Base-by-base conservation (phyloP, 768 basidiomycete species). In the Lentinula lateritia region DNA sequence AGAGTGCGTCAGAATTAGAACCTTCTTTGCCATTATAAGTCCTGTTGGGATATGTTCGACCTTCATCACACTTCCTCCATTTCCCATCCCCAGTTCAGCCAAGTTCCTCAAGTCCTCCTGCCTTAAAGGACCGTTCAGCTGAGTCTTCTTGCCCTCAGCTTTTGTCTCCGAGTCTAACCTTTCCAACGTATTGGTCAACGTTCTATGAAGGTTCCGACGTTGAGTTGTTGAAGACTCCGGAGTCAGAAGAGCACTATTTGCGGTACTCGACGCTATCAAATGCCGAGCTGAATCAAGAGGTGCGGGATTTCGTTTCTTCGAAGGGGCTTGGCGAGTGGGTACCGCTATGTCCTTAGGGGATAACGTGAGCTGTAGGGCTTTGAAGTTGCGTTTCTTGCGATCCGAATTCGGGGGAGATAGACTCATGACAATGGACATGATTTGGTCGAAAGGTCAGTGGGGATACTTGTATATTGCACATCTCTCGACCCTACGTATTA, bases 1-100 rank as follows among this genome's bases (percentile, higher is more conserved):
- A 58, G 38, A 56, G 36, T 3, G 6, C 28, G 28, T 28, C 28
- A 3, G 38, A 3, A 39, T 39, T 2, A n/a, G 32, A 3, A 90
- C 97, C 86, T 99, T 99, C 79, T 96, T 95, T 3, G 97, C 97
- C 97, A 99, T 98, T 67, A 95, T 83, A 15, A 87, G 93, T 43
- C 89, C 88, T 35, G 94, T 92, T 13, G 95, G 95, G 15, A 85
- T 80, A 70, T 99, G 97, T 73, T 95, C 87, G n/a, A 97, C 95
- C 75, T 91, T 93, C 74, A 95, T 94, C 57, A 99, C 97, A 60
- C 95, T 97, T 58, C 97, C 97, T 1, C 97, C 95, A 69, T 98
- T 98, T 4, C 97, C 97, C 66, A 92, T 88, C 3, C 97, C 97
- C 2, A 99, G 80, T 73, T 99, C 97, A 57, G 85, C 83, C 50